Base-by-base conservation (phyloP, 225 moss, liverwort and hornwort genomes). In the Sphagnum tenellum region DNA sequence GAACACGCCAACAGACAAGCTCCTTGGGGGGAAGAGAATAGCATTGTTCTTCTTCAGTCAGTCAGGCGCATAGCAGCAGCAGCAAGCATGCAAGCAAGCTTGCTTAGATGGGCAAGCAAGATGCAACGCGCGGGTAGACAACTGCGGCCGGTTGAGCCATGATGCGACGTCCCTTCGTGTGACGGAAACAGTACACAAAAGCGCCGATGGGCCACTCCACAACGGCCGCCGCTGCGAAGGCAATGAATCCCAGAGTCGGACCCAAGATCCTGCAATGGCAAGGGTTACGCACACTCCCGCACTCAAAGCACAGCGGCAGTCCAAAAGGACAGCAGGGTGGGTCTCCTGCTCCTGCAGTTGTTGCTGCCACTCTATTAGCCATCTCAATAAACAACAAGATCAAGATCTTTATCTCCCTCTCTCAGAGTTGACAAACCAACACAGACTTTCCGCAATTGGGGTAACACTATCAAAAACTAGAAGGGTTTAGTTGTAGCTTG, bases 141-240 rank as follows among this genome's bases (percentile, higher is more conserved):
- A 89, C 91, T 0, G 64, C 69, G 0, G 89, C 89, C 0, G 84
- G 89, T 4, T 91, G 82, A n/a, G 78, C 64, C 86, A 91, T 91
- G 45, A 89, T 91, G 12, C 86, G 72, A 1, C 80, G 83, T 0
- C 91, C 89, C 75, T 84, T 89, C 3, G 67, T 44, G 52, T 89
- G 91, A 0, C 72, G 66, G 74, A 74, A 91, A 64, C 73, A 73
- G 76, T 88, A 89, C 0, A 91, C 84, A 2, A 86, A 57, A 49
- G 84, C 84, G 0, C 89, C 91, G 5, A 86, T 71, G 0, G 89
- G 89, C 89, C 86, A 91, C 56, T 86, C 89, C 45, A 89, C 60
- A 9, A 68, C 66, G 3, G 89, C 91, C 0, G 82, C 80, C 2
- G 75, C 49, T 0, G 79, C 84, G 5, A 91, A 89, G 45, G 78